phyloP scores from a whole-genome alignment of 2,329 filamentous ascomycete species.

The Aureobasidium sp. region DNA sequence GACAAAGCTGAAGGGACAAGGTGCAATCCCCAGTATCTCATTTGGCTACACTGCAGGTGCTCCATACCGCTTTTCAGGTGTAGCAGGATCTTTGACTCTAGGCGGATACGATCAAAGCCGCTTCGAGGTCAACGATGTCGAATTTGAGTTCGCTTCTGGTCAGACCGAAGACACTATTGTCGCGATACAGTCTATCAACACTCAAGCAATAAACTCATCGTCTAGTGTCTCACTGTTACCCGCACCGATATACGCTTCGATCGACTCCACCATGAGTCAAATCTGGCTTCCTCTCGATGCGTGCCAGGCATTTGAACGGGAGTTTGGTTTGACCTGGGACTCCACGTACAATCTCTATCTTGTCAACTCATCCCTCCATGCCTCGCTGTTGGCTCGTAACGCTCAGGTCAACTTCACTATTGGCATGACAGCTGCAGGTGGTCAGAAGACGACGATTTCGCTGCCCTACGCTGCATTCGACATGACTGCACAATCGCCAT shows the following conservation, averaged over 20 bases:
- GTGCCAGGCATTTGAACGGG: constrained; percentile 27
- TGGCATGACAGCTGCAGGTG: constrained; percentile 26
- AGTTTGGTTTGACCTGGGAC: constrained; percentile 31
- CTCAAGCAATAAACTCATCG: constrained; percentile 22
- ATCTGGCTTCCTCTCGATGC: constrained; percentile 32
- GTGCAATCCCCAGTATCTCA: constrained; percentile 60
- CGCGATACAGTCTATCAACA: constrained; percentile 38
- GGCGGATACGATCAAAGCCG: constrained; percentile 62
- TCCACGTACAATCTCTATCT: constrained; percentile 27
- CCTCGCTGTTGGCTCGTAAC: constrained; percentile 26
- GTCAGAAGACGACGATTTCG: constrained; percentile 34
- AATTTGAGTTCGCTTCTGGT: constrained; percentile 49
- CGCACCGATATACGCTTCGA: constrained; percentile 33
- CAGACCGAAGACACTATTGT: constrained; percentile 53
- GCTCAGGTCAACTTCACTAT: constrained; percentile 38
- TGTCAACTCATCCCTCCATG: constrained; percentile 29
- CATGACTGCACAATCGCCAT: constrained; percentile 35
- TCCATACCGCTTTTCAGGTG: constrained; percentile 45
- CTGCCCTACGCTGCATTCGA: constrained; percentile 44
- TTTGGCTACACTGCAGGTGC: constrained; percentile 71
- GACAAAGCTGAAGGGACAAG: constrained; percentile 44
- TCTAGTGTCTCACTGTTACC: constrained; percentile 31
- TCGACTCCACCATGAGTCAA: constrained; percentile 32
- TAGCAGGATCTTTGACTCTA: constrained; percentile 48
- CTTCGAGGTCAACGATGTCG: constrained; percentile 51